Percentiles rank a stretch among this genome's conserved stretches.
Evolutionary conservation across 345 rosid genomes (phyloP).

Genomic region (Limnanthes douglasii): DNA sequence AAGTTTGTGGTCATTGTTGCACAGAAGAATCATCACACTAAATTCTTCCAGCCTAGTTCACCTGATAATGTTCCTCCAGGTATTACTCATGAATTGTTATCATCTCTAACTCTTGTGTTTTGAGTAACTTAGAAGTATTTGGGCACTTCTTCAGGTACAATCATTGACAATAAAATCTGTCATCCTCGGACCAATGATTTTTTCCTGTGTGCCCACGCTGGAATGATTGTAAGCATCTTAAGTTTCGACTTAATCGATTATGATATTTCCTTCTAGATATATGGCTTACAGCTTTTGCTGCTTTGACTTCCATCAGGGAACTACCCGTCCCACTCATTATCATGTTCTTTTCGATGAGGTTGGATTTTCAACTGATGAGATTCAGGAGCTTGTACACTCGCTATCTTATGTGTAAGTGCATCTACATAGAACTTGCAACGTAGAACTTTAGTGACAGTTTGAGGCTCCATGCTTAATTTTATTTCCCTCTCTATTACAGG

Average conservation of each 20-base stretch:
- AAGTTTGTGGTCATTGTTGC: constrained; percentile 70
- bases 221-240: constrained; percentile 20
- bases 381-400: constrained; percentile 18
- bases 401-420: constrained; percentile 21
- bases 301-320: constrained; percentile 12
- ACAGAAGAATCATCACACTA: constrained; percentile 89
- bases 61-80: constrained; percentile 89
- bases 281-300: too few relatives aligned
- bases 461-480: neutral
- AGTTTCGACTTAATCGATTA: too few relatives aligned
- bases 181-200: constrained; percentile 19
- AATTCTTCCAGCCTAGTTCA: constrained; percentile 44
- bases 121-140: constrained; percentile 1
- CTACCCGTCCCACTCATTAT: constrained; percentile 19
- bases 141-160: constrained; percentile 12
- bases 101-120: too few relatives aligned
- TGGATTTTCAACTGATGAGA: constrained; percentile 14
- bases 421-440: too few relatives aligned
- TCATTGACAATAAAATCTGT: constrained; percentile 15
- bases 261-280: too few relatives aligned
- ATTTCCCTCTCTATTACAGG: constrained; percentile 6
- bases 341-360: constrained; percentile 19
- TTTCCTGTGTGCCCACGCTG: constrained; percentile 19
- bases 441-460: too few relatives aligned
- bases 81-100: too few relatives aligned